Evolutionary conservation across 2,329 filamentous ascomycete species (phyloP).

Genomic region (Cordyceps militaris): DNA sequence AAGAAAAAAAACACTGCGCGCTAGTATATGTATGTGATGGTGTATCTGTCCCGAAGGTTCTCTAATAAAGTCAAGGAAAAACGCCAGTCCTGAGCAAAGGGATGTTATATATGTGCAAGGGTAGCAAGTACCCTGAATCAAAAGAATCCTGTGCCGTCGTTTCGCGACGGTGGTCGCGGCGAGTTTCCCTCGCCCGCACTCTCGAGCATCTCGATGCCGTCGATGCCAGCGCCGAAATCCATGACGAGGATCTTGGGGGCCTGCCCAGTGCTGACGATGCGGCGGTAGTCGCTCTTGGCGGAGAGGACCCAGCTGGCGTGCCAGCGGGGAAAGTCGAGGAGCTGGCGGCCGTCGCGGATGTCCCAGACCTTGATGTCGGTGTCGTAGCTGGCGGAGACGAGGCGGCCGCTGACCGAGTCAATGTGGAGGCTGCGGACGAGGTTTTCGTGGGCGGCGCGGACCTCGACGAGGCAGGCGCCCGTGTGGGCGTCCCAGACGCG

Average conservation of each 20-base stretch:
- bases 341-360: slow-evolving; percentile 67
- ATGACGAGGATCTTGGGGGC: slow-evolving; percentile 87
- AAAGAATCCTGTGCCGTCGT: background rate
- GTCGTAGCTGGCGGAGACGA: slow-evolving; percentile 91
- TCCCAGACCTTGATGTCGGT: slow-evolving; percentile 94
- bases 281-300: slow-evolving; percentile 90
- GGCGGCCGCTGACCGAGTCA: slow-evolving; percentile 75
- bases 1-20: background rate
- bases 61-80: background rate
- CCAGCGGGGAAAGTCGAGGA: slow-evolving; percentile 87
- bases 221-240: slow-evolving; percentile 69
- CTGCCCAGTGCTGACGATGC: slow-evolving; percentile 91
- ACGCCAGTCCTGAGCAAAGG: background rate
- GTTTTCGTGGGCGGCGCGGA: slow-evolving; percentile 74
- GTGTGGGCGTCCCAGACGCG: slow-evolving; percentile 94
- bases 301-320: slow-evolving; percentile 95
- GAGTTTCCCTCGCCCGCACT: slow-evolving; percentile 27
- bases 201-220: slow-evolving; percentile 53
- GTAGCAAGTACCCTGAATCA: background rate
- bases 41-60: background rate
- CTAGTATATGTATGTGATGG: background rate
- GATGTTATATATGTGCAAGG: background rate
- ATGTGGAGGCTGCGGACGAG: slow-evolving; percentile 88
- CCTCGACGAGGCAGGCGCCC: slow-evolving; percentile 72
- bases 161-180: background rate